Evolutionary conservation across 306 rosid species (phyloP).

Genomic region (Prosopis cineraria): DNA sequence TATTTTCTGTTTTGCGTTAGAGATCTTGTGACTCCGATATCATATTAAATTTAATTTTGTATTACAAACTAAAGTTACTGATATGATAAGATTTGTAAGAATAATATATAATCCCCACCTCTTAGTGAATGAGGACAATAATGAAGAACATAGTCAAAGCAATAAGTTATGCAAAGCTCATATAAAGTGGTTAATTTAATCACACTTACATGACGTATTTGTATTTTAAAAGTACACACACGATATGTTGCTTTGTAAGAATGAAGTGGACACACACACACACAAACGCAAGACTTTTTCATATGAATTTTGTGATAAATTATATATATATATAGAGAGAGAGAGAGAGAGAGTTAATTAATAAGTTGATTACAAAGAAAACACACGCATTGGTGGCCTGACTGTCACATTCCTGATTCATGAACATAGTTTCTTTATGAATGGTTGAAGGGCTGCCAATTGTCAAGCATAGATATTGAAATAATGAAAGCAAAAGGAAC

Average conservation of each 20-base stretch:
- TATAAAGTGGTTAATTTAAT: neutral
- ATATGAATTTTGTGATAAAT: neutral
- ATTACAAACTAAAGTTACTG: neutral
- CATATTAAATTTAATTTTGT: neutral
- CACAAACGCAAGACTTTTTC: neutral
- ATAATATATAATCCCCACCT: neutral
- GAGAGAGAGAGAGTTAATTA: too few relatives aligned
- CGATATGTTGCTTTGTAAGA: neutral
- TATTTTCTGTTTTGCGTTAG: neutral
- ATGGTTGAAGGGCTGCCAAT: conserved; percentile 22
- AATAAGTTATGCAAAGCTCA: neutral
- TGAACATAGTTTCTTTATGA: conserved; percentile 20
- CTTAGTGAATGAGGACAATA: neutral
- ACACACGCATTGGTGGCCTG: conserved; percentile 20
- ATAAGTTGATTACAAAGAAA: neutral
- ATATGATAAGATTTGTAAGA: neutral
- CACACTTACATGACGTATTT: neutral
- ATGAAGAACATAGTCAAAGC: neutral
- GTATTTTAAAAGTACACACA: neutral
- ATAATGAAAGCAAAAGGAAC: conserved; percentile 29
- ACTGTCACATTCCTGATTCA: conserved; percentile 11
- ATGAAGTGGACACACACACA: neutral
- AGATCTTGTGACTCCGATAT: neutral
- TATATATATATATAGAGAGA: too few relatives aligned
- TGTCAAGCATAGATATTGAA: conserved; percentile 13